Percentiles rank a stretch among this genome's conserved stretches.
These are phyloP conservation scores for Syzygium syzygioides DNA, from an alignment of 441 rosid species.

Conservation along the genomic window DNA sequence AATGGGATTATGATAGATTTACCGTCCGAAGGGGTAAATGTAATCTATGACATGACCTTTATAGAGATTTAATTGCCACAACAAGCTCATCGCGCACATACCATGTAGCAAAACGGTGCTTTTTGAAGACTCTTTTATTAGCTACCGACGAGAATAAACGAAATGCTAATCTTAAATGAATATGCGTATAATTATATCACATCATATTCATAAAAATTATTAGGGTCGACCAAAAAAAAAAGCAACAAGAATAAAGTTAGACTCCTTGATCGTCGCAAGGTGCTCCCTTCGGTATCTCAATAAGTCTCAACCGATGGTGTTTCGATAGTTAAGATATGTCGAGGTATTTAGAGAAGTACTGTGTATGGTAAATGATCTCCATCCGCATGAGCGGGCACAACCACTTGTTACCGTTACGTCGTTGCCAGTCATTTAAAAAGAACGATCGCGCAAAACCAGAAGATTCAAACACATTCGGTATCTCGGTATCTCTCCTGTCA, in stretches of 20 bases:
- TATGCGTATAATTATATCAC: not conserved
- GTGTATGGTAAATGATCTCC: not conserved
- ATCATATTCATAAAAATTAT: not conserved
- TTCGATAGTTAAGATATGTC: not conserved
- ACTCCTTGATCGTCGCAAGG: not conserved
- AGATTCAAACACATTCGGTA: not conserved
- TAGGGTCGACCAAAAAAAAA: not conserved
- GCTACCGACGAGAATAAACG: not conserved
- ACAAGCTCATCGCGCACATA: not conserved
- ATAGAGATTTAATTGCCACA: not conserved
- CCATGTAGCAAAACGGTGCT: not conserved
- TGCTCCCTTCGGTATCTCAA: not conserved
- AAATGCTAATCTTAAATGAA: not conserved
- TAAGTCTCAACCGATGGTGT: too few relatives aligned
- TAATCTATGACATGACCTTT: not conserved
- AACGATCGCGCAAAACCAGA: too few relatives aligned
- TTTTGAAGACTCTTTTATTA: not conserved
- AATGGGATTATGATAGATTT: not conserved
- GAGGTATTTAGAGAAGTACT: not conserved
- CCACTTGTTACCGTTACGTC: fast-evolving
- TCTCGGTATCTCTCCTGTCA: not conserved
- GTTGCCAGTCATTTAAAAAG: not conserved
- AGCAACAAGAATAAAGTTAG: not conserved
- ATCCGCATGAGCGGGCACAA: not conserved
- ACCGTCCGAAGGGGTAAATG: not conserved